Evolutionary conservation across 2,329 filamentous ascomycete species (phyloP).

Genomic region (Penicillium decumbens): DNA sequence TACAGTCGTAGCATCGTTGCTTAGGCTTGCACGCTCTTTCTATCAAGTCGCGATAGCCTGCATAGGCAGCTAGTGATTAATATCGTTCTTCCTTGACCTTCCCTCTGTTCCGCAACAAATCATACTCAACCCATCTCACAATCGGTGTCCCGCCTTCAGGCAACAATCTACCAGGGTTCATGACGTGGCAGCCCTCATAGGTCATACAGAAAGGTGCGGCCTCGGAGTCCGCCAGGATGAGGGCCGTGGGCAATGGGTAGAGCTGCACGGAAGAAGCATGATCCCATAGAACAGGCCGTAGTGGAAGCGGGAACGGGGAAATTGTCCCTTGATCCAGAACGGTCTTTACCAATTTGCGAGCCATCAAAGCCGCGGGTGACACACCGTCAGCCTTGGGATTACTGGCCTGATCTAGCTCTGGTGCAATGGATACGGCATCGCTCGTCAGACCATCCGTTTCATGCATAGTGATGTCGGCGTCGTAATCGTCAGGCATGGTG

Average conservation of each 20-base stretch:
- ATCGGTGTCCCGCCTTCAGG: constrained; percentile 63
- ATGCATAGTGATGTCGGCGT: constrained; percentile 23
- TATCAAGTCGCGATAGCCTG: not conserved
- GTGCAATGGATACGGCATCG: constrained; percentile 28
- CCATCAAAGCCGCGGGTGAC: constrained; percentile 43
- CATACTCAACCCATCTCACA: constrained; percentile 84
- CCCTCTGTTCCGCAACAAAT: constrained; percentile 58
- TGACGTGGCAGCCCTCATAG: constrained; percentile 91
- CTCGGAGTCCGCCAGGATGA: constrained; percentile 78
- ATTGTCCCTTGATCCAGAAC: constrained; percentile 86
- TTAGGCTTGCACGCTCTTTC: not conserved
- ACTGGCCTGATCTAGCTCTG: constrained; percentile 22
- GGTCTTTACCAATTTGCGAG: constrained; percentile 80
- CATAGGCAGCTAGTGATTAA: constrained; percentile 26
- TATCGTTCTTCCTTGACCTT: constrained; percentile 60
- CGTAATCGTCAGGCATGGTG: constrained; percentile 49
- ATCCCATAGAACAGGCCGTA: constrained; percentile 86
- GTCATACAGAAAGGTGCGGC: constrained; percentile 79
- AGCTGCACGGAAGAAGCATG: constrained; percentile 70
- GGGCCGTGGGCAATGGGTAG: constrained; percentile 80
- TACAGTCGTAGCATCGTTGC: not conserved
- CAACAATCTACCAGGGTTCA: constrained; percentile 81
- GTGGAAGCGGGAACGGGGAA: constrained; percentile 74
- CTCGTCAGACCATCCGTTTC: constrained; percentile 20
- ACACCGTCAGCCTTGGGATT: constrained; percentile 14